Percentiles rank a stretch among this genome's conserved stretches.
phyloP scores from a whole-genome alignment of 2,329 filamentous ascomycete genomes.

The Fusarium pilosicola region DNA sequence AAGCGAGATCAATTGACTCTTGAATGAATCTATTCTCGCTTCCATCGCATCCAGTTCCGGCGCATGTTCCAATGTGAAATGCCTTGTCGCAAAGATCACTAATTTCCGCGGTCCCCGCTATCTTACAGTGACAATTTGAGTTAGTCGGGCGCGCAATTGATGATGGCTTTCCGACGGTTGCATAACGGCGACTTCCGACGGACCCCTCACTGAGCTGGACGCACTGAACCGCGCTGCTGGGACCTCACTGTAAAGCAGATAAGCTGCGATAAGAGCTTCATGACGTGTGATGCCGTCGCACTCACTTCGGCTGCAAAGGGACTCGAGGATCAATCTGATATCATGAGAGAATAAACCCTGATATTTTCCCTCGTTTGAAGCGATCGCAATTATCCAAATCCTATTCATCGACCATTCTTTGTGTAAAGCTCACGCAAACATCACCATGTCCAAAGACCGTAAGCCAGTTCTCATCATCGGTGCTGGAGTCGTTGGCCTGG shows the following conservation, averaged over 20 bases:
- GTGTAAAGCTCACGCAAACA: accelerated
- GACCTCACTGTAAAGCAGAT: neutral
- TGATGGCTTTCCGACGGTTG: constrained; percentile 11
- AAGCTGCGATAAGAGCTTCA: neutral
- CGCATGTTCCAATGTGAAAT: neutral
- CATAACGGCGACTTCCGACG: constrained; percentile 7
- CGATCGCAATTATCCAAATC: no score
- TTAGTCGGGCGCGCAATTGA: neutral
- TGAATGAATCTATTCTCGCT: neutral
- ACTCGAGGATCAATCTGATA: neutral
- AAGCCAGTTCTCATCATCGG: constrained; percentile 16
- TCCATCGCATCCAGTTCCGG: neutral
- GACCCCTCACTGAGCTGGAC: neutral
- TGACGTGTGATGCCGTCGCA: neutral
- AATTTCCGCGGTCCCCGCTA: constrained; percentile 8
- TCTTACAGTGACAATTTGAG: neutral
- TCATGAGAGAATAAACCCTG: neutral
- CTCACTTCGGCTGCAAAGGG: neutral
- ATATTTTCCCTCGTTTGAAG: neutral
- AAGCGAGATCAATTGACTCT: neutral
- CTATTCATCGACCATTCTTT: neutral
- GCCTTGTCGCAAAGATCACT: neutral
- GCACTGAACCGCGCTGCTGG: neutral
- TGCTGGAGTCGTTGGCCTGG: constrained; percentile 6
- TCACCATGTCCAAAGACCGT: constrained; percentile 12